Conservation (phyloP, 2,329 filamentous ascomycete genomes). For the Nigrograna mackinnonii region DNA sequence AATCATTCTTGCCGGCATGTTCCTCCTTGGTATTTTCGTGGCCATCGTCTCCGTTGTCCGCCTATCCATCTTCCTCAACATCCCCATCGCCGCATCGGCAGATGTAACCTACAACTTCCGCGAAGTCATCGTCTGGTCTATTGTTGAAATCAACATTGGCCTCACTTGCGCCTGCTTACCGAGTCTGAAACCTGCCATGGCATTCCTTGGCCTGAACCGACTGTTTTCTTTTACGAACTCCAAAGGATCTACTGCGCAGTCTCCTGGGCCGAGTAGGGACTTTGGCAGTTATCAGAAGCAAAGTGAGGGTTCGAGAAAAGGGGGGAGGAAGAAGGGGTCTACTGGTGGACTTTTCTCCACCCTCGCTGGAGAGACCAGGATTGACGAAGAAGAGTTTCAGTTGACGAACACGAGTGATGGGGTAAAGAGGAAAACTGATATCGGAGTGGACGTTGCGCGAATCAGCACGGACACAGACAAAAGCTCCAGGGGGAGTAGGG, state of each 20-base stretch:
- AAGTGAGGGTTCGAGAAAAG: conserved; percentile 3
- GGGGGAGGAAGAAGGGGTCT: conserved; percentile 19
- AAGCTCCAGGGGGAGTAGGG: no score
- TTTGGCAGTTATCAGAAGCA: neutral
- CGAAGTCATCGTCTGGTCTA: conserved; percentile 26
- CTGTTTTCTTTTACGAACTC: conserved; percentile 23
- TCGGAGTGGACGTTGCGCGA: neutral
- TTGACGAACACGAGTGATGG: neutral
- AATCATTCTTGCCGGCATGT: conserved; percentile 24
- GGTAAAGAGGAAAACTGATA: neutral
- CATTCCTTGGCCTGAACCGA: conserved; percentile 17
- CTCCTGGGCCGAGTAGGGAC: conserved; percentile 11
- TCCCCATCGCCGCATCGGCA: conserved; percentile 17
- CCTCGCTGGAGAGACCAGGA: conserved; percentile 17
- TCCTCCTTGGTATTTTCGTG: conserved; percentile 18
- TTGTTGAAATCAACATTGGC: neutral
- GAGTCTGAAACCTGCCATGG: conserved; percentile 12
- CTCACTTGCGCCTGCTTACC: neutral
- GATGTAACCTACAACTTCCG: conserved; percentile 28
- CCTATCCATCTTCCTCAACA: conserved; percentile 23
- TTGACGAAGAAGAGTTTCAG: conserved; percentile 15
- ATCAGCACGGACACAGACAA: neutral
- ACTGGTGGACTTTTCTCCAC: conserved; percentile 24
- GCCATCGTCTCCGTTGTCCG: conserved; percentile 25
- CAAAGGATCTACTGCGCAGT: conserved; percentile 11